Evolutionary conservation across 2,329 filamentous ascomycete species (phyloP).

Genomic region (Pseudogymnoascus sp.): DNA sequence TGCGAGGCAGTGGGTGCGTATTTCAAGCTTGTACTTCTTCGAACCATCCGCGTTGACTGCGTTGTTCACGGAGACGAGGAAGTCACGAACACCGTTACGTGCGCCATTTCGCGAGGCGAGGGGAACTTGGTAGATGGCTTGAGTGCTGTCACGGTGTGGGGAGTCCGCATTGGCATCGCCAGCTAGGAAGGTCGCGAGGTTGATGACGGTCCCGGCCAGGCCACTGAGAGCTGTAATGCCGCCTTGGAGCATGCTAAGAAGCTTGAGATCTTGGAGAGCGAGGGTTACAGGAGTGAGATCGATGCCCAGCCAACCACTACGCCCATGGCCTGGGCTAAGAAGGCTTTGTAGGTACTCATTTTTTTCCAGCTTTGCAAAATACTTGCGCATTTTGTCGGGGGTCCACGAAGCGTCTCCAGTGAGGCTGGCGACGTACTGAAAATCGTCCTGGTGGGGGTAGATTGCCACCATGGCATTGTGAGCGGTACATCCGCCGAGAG

Average conservation of each 20-base stretch:
- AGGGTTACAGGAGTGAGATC: slow-evolving; percentile 12
- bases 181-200: slow-evolving; percentile 15
- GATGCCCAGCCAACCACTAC: slow-evolving; percentile 26
- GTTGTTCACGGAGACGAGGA: slow-evolving; percentile 20
- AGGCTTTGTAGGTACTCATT: slow-evolving; percentile 13
- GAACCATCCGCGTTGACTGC: slow-evolving; percentile 15
- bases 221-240: slow-evolving; percentile 11
- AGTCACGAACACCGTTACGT: slow-evolving; percentile 20
- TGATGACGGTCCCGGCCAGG: slow-evolving; percentile 1
- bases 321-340: slow-evolving; percentile 19
- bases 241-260: slow-evolving; percentile 15
- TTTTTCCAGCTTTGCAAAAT: slow-evolving; percentile 16
- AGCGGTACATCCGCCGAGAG: slow-evolving; percentile 25
- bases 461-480: slow-evolving; percentile 23
- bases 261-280: slow-evolving; percentile 12
- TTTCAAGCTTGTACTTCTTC: slow-evolving; percentile 19
- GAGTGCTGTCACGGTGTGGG: slow-evolving; percentile 18
- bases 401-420: slow-evolving; percentile 23
- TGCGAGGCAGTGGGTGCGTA: slow-evolving; percentile 25
- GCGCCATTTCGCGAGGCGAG: slow-evolving; percentile 16
- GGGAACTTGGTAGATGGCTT: slow-evolving; percentile 23
- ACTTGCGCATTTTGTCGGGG: slow-evolving; percentile 19
- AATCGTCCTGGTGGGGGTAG: slow-evolving; percentile 20
- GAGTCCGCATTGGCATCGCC: slow-evolving; percentile 20
- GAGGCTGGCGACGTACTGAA: slow-evolving; percentile 16